These are phyloP conservation scores for Aegle marmelos DNA, from an alignment of 345 rosid genomes.

Conservation along the genomic window DNA sequence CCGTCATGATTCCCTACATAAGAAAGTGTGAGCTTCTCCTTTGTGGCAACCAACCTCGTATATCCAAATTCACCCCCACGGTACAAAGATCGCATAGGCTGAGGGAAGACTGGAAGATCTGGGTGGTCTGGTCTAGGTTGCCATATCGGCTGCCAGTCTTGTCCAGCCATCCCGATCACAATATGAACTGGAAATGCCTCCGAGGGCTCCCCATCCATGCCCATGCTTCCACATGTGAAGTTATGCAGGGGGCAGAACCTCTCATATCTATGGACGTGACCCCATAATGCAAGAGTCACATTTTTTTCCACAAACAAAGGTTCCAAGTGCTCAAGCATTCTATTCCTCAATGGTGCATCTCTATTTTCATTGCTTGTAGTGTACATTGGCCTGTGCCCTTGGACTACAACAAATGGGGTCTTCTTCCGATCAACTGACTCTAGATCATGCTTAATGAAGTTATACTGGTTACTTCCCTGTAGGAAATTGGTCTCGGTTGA, in stretches of 20 bases:
- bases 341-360: conserved; percentile 54
- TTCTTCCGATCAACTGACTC: conserved; percentile 71
- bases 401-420: conserved; percentile 78
- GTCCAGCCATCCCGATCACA: conserved; percentile 96
- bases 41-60: conserved; percentile 75
- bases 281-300: conserved; percentile 87
- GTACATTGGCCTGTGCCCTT: conserved; percentile 97
- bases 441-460: conserved; percentile 67
- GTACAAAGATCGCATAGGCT: conserved; percentile 70
- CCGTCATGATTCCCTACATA: conserved; percentile 90
- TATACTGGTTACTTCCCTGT: conserved; percentile 65
- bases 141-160: conserved; percentile 88
- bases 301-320: conserved; percentile 70
- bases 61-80: conserved; percentile 94
- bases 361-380: conserved; percentile 61
- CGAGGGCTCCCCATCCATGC: conserved; percentile 37
- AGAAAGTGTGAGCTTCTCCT: conserved; percentile 64
- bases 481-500: conserved; percentile 90
- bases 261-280: conserved; percentile 90
- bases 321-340: conserved; percentile 77
- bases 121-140: conserved; percentile 74
- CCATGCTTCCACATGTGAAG: conserved; percentile 59
- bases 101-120: conserved; percentile 67
- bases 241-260: conserved; percentile 88
- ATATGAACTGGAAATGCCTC: conserved; percentile 73